Conservation (phyloP, 129 eudicot genomes). For the Tagetes erecta region DNA sequence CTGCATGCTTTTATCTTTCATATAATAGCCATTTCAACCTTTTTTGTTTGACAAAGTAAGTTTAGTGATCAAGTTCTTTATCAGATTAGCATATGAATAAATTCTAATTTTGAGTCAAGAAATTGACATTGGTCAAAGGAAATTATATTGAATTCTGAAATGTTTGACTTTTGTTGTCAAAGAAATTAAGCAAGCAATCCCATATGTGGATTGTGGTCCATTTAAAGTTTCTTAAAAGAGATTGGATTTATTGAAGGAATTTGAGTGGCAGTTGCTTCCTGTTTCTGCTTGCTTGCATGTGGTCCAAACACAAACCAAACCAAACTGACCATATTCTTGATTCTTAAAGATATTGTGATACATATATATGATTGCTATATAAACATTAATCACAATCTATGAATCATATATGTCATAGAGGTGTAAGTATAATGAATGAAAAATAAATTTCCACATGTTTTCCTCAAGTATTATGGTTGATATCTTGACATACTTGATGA, state of each 20-base stretch:
- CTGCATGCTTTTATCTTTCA: neutral
- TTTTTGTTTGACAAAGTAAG: neutral
- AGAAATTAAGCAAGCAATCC: slow-evolving; percentile 13
- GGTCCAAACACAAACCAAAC: slow-evolving; percentile 36
- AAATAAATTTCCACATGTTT: no score
- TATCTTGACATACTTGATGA: no score
- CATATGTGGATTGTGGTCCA: slow-evolving; percentile 35
- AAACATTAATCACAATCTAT: neutral
- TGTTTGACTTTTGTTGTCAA: slow-evolving; percentile 26
- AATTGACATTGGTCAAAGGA: slow-evolving; percentile 24
- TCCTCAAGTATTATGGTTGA: no score
- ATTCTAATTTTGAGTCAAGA: neutral
- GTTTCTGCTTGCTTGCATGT: neutral
- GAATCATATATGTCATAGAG: neutral
- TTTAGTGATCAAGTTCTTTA: neutral
- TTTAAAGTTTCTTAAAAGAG: slow-evolving; percentile 8
- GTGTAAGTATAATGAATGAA: no score
- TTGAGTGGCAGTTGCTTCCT: slow-evolving; percentile 26
- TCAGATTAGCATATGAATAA: neutral
- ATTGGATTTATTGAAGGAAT: slow-evolving; percentile 26
- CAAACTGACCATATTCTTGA: slow-evolving; percentile 23
- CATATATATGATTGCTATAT: neutral
- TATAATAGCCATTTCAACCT: neutral
- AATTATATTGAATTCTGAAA: slow-evolving; percentile 19
- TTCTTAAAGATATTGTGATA: slow-evolving; percentile 25